Base-by-base conservation (phyloP, 768 basidiomycete genomes). In the Tremella yokohamensis region DNA sequence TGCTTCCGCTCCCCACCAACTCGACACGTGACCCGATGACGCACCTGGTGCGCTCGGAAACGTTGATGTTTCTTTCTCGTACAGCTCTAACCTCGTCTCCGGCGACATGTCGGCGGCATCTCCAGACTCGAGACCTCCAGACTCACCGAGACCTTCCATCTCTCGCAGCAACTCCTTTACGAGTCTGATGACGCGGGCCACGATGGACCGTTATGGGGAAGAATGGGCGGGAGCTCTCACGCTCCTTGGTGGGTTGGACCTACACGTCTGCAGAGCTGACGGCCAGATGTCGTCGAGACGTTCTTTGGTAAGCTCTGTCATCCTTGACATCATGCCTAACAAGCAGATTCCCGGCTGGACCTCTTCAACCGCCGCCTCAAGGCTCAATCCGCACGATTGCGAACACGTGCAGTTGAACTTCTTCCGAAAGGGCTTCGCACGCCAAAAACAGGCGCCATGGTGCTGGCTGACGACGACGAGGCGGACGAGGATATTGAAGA, bases 241-340 rank as follows among this genome's bases (percentile, higher is more conserved):
- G 1, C 79, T 94, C 24, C 80, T 93, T 6, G 91, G 90, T 90
- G 70, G 57, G 83, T 76, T 45, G 53, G 34, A 26, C 26, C 52
- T 57, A 7, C 6, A 13, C 15, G 8, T n/a, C 26, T 19, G 54
- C 24, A 56, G 42, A 47, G 40, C 26, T 54, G 9, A 11, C 19
- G 34, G 26, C 7, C 68, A 93, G 92, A 96, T 77, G 94, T 92
- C 8, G 80, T 92, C 75, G 92, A 96, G 78, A 96, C 92, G 0
- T 96, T 87, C 72, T 94, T 92, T 73, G 75, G 71, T 73, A 39
- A 37, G 67, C 40, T 20, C 38, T 4, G 16, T 19, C 29, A 9
- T 45, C 22, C 39, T 50, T 50, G 49, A 7, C 9, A 50, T 20
- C 19, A 29, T 50, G 49, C 25, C 49, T 22, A 2, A 39, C 37